A percentile compares a stretch with the other conserved stretches of the same genome.
Conservation (phyloP, 148 eudicot species). For the Silene uniflora region DNA sequence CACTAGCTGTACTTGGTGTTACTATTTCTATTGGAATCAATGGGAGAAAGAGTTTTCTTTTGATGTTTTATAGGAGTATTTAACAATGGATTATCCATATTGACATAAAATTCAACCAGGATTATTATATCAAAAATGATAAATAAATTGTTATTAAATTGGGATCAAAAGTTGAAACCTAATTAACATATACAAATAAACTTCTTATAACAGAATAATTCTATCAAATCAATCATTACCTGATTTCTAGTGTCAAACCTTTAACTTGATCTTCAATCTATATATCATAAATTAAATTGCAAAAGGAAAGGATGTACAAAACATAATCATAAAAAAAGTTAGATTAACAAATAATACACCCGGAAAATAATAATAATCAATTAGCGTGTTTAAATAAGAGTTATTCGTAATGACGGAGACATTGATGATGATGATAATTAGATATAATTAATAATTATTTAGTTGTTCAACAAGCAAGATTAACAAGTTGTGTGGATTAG, state of each 20-base stretch:
- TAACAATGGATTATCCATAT: neutral
- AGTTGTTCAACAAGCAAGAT: constrained; percentile 17
- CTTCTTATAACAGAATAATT: neutral
- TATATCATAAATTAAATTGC: neutral
- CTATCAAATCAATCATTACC: constrained; percentile 4
- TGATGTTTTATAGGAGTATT: neutral
- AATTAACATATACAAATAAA: too few species aligned
- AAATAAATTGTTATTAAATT: constrained; percentile 5
- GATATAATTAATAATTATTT: neutral
- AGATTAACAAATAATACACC: neutral
- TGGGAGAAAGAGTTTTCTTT: neutral
- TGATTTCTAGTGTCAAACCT: constrained; percentile 3
- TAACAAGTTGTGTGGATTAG: constrained; percentile 12
- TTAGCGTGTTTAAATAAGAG: too few species aligned
- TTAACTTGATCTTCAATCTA: neutral
- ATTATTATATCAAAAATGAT: constrained; percentile 8
- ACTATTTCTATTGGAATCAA: neutral
- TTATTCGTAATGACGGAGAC: neutral
- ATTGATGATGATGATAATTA: neutral
- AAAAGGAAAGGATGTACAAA: neutral
- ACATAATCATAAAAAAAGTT: neutral
- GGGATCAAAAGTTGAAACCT: constrained; percentile 3
- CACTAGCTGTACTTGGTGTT: too few species aligned
- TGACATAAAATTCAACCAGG: constrained; percentile 6
- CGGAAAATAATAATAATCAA: neutral